Evolutionary conservation across 495 filamentous ascomycete species (phyloP).

Genomic region (Hypoxylon fuscum): DNA sequence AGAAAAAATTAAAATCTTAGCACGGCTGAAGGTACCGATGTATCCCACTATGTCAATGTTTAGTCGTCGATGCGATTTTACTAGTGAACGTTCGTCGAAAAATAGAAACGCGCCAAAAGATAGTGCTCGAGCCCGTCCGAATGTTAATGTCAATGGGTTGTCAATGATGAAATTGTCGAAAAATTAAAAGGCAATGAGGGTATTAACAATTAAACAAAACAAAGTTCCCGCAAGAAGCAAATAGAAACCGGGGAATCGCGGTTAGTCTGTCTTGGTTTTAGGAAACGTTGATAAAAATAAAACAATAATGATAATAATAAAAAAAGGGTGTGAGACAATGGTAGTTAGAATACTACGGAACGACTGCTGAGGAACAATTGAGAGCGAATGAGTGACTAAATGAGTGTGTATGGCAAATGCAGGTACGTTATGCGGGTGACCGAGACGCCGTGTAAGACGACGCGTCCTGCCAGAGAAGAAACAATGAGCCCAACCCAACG

Average conservation of each 20-base stretch:
- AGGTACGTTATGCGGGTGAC: slow-evolving; percentile 31
- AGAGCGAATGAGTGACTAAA: slow-evolving; percentile 34
- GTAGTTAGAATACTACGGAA: slow-evolving; percentile 16
- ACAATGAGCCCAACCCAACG: slow-evolving; percentile 28
- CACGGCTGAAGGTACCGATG: slow-evolving; percentile 15
- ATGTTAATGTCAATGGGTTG: no score
- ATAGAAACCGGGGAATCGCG: slow-evolving; percentile 28
- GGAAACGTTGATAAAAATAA: slow-evolving; percentile 2
- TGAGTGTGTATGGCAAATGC: slow-evolving; percentile 35
- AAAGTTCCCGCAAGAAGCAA: slow-evolving; percentile 26
- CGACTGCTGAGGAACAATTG: slow-evolving; percentile 28
- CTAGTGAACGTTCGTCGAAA: not conserved
- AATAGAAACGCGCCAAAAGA: no score
- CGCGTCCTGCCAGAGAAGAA: slow-evolving; percentile 37
- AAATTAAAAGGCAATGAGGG: no score
- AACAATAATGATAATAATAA: not conserved
- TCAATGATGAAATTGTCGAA: no score
- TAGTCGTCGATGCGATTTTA: not conserved
- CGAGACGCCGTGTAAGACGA: slow-evolving; percentile 25
- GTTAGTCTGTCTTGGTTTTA: slow-evolving; percentile 13
- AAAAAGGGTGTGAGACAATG: slow-evolving; percentile 4
- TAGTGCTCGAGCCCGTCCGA: no score
- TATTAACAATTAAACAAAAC: slow-evolving; percentile 41
- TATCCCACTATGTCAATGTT: slow-evolving; percentile 4
- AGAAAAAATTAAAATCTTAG: slow-evolving; percentile 7